phyloP scores from a whole-genome alignment of 192 early-diverging fungal genomes.

The Dissophora ornata region DNA sequence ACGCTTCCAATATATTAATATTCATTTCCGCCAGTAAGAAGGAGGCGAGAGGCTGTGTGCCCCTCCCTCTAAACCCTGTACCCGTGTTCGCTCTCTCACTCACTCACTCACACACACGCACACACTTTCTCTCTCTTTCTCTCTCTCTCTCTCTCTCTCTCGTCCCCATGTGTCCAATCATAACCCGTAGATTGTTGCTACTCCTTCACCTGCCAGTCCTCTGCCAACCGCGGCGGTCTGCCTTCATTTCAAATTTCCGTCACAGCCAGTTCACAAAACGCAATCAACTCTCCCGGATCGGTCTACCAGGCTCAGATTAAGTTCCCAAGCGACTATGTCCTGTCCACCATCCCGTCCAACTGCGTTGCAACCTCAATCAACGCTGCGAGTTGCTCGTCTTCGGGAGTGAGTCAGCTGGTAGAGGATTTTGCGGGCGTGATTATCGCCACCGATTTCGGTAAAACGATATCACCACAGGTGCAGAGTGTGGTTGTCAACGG shows the following conservation, averaged over 20 bases:
- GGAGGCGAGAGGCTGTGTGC: neutral
- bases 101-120: no score
- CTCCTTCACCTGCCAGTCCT: constrained; percentile 3
- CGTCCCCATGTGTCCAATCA: neutral
- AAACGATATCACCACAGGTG: neutral
- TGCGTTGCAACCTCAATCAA: constrained; percentile 9
- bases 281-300: constrained; percentile 3
- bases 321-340: constrained; percentile 24
- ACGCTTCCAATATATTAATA: no score
- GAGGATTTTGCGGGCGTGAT: constrained; percentile 11
- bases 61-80: no score
- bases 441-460: neutral
- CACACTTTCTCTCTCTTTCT: no score
- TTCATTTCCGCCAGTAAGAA: no score
- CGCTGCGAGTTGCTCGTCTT: constrained; percentile 15
- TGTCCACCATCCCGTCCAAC: constrained; percentile 15
- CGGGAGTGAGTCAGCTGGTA: constrained; percentile 1
- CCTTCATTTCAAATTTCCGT: constrained; percentile 9
- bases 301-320: constrained; percentile 4
- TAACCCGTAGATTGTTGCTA: constrained; percentile 24
- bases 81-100: no score
- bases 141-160: no score
- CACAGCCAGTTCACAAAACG: constrained; percentile 27
- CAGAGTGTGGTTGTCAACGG: constrained; percentile 22
- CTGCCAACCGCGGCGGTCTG: constrained; percentile 1